These are phyloP conservation scores for Berberis thunbergii DNA, from an alignment of 164 flowering plant genomes.

Conservation along the genomic window DNA sequence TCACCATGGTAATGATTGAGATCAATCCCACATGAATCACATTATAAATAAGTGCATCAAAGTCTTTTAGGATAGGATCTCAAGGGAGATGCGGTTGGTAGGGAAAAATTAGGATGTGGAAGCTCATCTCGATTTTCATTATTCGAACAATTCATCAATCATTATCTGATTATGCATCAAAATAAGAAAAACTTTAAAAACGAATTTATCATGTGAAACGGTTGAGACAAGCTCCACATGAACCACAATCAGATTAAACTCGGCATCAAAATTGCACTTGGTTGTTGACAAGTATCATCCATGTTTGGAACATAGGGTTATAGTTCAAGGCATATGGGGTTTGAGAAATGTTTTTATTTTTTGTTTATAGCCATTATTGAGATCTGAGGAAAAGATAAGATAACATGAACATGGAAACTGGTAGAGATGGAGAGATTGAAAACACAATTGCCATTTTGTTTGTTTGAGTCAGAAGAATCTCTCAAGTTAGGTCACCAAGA, in stretches of 20 bases:
- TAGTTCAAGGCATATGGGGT: neutral
- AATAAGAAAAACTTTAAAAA: no score
- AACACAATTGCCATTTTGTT: neutral
- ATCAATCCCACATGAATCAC: no score
- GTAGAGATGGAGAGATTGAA: neutral
- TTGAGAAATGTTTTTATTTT: neutral
- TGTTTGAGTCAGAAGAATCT: neutral
- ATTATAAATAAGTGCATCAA: no score
- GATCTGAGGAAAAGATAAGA: slow-evolving; percentile 7
- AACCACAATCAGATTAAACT: no score
- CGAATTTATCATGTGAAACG: neutral
- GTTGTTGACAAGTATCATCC: slow-evolving; percentile 7
- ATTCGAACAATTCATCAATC: no score
- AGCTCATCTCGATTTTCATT: no score
- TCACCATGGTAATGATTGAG: no score
- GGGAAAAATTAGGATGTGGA: no score
- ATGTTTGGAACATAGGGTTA: neutral
- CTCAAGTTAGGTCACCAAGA: no score
- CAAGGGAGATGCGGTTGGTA: no score
- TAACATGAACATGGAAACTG: neutral
- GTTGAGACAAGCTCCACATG: neutral
- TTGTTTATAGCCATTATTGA: neutral
- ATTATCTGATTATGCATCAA: no score
- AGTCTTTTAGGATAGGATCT: no score
- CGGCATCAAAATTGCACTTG: neutral